Evolutionary conservation across 2,329 filamentous ascomycete species (phyloP).

Genomic region (Fusarium nelsonii): DNA sequence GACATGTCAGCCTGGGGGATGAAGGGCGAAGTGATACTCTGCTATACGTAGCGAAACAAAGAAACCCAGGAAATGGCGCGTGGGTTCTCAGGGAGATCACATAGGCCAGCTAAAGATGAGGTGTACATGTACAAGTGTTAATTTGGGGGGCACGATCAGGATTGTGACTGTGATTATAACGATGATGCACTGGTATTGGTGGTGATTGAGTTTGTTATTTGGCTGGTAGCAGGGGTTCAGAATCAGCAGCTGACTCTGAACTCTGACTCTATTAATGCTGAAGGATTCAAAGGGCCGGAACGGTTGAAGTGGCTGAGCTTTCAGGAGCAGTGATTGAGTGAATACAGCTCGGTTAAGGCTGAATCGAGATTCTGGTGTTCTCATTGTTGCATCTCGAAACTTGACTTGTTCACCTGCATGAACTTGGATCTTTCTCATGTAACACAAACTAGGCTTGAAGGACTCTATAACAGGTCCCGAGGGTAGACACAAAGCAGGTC

Average conservation of each 20-base stretch:
- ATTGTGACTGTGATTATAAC: conserved; percentile 15
- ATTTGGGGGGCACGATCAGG: conserved; percentile 16
- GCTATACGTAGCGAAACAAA: conserved; percentile 6
- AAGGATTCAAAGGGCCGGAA: conserved; percentile 2
- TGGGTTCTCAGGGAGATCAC: conserved; percentile 29
- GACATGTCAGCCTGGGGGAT: conserved; percentile 22
- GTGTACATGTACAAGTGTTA: conserved; percentile 19
- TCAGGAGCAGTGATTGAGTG: neutral
- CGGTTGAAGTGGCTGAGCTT: conserved; percentile 16
- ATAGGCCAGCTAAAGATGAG: neutral
- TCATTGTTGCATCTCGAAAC: conserved; percentile 24
- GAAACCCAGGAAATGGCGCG: conserved; percentile 39
- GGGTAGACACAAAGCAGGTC: neutral
- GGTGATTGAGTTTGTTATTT: conserved; percentile 20
- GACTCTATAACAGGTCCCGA: conserved; percentile 2
- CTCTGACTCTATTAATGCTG: conserved; percentile 1
- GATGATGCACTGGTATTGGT: conserved; percentile 15
- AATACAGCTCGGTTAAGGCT: conserved; percentile 8
- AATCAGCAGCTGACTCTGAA: conserved; percentile 12
- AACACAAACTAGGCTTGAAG: conserved; percentile 18
- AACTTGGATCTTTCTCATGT: conserved; percentile 20
- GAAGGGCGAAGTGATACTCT: conserved; percentile 6
- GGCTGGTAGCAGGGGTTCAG: conserved; percentile 8
- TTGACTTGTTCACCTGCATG: conserved; percentile 21
- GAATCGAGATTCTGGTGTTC: conserved; percentile 33